phyloP scores from a whole-genome alignment of 2,329 filamentous ascomycete species.

The Sporothrix inflata region DNA sequence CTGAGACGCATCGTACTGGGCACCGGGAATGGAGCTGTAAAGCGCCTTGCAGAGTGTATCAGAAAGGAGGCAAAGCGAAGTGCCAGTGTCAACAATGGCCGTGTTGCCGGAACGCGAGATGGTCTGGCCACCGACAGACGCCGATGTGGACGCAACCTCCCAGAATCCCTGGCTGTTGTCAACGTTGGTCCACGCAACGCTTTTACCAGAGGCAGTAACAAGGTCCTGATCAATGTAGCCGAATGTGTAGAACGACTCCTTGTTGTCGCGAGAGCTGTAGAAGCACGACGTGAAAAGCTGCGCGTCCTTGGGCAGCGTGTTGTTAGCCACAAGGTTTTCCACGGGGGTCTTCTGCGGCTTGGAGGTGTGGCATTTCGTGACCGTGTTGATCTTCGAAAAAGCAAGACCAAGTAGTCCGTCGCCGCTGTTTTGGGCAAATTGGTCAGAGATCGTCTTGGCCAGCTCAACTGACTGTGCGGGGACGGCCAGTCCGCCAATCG shows the following conservation, averaged over 20 bases:
- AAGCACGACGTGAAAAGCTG: constrained; percentile 68
- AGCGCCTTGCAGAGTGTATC: constrained; percentile 64
- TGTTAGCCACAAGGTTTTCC: constrained; percentile 66
- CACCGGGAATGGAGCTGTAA: constrained; percentile 66
- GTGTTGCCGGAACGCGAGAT: constrained; percentile 59
- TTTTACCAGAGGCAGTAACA: constrained; percentile 55
- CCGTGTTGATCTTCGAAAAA: constrained; percentile 66
- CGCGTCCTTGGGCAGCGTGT: constrained; percentile 50
- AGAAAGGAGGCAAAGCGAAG: constrained; percentile 66
- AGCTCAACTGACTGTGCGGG: constrained; percentile 67
- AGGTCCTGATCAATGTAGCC: constrained; percentile 70
- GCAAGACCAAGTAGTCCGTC: constrained; percentile 71
- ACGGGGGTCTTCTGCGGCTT: constrained; percentile 63
- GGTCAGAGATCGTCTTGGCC: constrained; percentile 59
- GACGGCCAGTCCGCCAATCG: constrained; percentile 63
- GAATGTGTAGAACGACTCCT: constrained; percentile 70
- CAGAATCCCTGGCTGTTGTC: constrained; percentile 70
- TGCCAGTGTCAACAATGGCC: constrained; percentile 73
- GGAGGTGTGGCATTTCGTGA: constrained; percentile 46
- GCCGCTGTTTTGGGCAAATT: constrained; percentile 59
- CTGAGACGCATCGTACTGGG: constrained; percentile 56
- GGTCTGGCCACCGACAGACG: constrained; percentile 59
- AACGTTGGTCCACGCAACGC: constrained; percentile 61
- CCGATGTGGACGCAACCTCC: constrained; percentile 63
- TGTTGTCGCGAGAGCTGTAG: constrained; percentile 57